These are phyloP conservation scores for Auxenochlorella pyrenoidosa DNA, from an alignment of 139 green algal genomes.

Conservation along the genomic window DNA sequence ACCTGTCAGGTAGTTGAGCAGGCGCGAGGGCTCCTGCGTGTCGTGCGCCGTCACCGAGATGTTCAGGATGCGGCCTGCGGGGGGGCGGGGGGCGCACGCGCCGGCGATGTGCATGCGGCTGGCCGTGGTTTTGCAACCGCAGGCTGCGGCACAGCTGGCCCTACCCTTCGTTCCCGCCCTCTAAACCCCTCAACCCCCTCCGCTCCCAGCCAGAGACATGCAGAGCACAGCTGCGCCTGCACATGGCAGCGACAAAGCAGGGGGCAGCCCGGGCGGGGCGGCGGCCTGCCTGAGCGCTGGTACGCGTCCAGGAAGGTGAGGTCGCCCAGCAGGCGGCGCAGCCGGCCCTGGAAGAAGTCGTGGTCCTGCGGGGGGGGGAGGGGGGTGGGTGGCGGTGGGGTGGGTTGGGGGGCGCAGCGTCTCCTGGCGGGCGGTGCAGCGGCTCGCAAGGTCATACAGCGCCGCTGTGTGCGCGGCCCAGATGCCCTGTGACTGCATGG, in stretches of 20 bases:
- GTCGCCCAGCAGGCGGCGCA: conserved; percentile 65
- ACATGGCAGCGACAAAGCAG: not conserved
- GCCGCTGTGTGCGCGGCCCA: no score
- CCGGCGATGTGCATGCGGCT: no score
- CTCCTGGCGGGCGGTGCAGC: no score
- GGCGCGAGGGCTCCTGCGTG: conserved; percentile 91
- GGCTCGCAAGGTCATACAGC: no score
- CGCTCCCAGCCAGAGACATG: no score
- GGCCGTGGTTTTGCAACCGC: no score
- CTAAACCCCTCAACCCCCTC: no score
- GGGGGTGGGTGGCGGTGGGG: not conserved
- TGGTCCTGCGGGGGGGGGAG: conserved; percentile 9
- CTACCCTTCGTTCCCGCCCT: no score
- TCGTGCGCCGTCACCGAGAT: conserved; percentile 87
- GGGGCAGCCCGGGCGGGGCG: not conserved
- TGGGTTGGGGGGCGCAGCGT: no score
- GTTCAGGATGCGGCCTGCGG: conserved; percentile 87
- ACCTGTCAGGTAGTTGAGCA: conserved; percentile 93
- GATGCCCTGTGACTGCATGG: no score
- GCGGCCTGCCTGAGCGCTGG: conserved; percentile 5
- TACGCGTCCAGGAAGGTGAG: conserved; percentile 87
- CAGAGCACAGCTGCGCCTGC: no score
- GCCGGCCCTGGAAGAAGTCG: conserved; percentile 48
- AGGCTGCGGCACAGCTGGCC: no score
- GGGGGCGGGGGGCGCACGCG: not conserved